Conservation (phyloP, 371 early-diverging fungal genomes). For the Sporodiniella umbellata region DNA sequence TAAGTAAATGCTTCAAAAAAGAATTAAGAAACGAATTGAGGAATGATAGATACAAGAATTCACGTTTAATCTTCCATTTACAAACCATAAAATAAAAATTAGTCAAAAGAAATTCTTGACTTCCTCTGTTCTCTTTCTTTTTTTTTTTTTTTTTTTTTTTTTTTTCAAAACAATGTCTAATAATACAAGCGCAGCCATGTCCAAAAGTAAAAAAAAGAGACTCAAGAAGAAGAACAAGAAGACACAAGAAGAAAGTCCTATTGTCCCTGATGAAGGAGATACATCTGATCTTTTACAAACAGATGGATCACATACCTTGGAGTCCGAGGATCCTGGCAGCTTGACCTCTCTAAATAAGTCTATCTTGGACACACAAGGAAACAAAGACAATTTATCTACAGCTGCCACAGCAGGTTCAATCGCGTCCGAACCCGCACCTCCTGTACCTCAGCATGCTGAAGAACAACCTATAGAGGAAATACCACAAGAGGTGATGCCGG, state of each 20-base stretch:
- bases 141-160: neutral
- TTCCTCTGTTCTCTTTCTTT: neutral
- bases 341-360: too few relatives aligned
- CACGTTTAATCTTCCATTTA: neutral
- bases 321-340: neutral
- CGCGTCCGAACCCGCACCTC: neutral
- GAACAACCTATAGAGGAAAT: too few relatives aligned
- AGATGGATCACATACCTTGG: too few relatives aligned
- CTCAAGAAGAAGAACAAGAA: constrained; percentile 14
- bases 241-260: neutral
- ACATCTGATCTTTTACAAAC: neutral
- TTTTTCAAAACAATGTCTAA: neutral
- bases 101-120: too few relatives aligned
- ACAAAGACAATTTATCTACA: neutral
- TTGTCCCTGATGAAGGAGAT: neutral
- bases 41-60: constrained; percentile 3
- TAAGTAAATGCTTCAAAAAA: too few relatives aligned
- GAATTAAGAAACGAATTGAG: too few relatives aligned
- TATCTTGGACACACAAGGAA: neutral
- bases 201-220: constrained; percentile 15
- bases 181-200: constrained; percentile 3
- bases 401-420: neutral
- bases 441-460: neutral
- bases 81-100: neutral
- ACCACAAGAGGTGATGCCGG: too few relatives aligned